phyloP scores from a whole-genome alignment of 2,329 filamentous ascomycete species.

The Fusarium odoratissimum region DNA sequence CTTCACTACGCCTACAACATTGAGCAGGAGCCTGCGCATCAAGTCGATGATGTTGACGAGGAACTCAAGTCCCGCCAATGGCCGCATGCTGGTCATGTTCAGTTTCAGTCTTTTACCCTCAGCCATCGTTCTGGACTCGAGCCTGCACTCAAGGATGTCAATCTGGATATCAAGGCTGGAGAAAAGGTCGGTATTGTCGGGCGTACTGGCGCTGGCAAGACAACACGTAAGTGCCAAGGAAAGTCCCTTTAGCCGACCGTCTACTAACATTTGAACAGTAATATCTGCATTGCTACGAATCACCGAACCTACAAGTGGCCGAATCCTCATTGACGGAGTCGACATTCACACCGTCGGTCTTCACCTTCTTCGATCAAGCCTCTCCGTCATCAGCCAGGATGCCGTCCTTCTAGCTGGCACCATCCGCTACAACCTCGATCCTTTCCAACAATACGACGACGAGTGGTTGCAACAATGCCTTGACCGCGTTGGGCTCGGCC shows the following conservation, averaged over 20 bases:
- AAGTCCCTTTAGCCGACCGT: too few species aligned
- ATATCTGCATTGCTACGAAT: constrained; percentile 19
- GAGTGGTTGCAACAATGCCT: constrained; percentile 21
- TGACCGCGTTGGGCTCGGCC: background rate
- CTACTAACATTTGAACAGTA: background rate
- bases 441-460: constrained; percentile 27
- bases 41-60: background rate
- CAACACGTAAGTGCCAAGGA: background rate
- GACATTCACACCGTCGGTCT: constrained; percentile 27
- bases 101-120: constrained; percentile 21
- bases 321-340: constrained; percentile 19
- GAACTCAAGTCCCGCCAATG: background rate
- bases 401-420: constrained; percentile 22
- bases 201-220: constrained; percentile 28
- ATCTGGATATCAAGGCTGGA: constrained; percentile 6
- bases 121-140: constrained; percentile 21
- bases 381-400: constrained; percentile 33
- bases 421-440: constrained; percentile 27
- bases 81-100: constrained; percentile 6
- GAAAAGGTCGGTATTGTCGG: constrained; percentile 27
- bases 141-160: constrained; percentile 11
- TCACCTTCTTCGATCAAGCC: constrained; percentile 14
- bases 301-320: constrained; percentile 20
- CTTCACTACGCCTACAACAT: constrained; percentile 82
- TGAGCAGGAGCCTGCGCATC: constrained; percentile 15